Conservation (phyloP, 441 rosid species). For the Isatis lusitanica region DNA sequence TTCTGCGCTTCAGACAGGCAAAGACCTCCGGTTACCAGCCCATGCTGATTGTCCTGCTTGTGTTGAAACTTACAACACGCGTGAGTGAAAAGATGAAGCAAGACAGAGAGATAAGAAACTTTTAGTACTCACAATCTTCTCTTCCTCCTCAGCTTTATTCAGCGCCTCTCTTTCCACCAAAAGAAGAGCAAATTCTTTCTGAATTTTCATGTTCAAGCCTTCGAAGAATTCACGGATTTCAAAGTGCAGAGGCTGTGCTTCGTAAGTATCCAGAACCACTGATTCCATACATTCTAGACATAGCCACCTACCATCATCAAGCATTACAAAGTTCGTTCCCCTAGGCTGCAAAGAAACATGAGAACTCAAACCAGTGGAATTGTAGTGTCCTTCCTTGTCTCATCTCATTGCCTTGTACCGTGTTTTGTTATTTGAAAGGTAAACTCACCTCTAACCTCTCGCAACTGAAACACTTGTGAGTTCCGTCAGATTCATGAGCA, state of each 20-base stretch:
- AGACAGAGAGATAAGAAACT: neutral
- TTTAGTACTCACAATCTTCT: conserved; percentile 62
- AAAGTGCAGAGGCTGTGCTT: conserved; percentile 74
- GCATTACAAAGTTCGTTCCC: conserved; percentile 55
- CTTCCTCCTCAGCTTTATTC: conserved; percentile 84
- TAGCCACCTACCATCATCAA: conserved; percentile 72
- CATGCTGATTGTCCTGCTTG: neutral
- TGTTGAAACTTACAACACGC: conserved; percentile 2
- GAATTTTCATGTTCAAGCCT: conserved; percentile 78
- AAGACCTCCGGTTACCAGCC: neutral
- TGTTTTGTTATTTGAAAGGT: conserved; percentile 7
- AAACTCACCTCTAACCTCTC: conserved; percentile 81
- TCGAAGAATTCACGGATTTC: conserved; percentile 83
- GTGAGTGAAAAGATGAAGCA: neutral
- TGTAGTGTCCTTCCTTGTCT: neutral
- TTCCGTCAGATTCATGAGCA: conserved; percentile 76
- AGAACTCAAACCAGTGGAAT: neutral
- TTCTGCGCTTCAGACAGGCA: neutral
- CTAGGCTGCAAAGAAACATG: conserved; percentile 51
- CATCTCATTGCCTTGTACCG: neutral
- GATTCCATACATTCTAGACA: conserved; percentile 87
- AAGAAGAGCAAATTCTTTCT: conserved; percentile 70
- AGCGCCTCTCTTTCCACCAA: conserved; percentile 85
- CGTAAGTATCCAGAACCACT: conserved; percentile 71
- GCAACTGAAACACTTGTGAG: conserved; percentile 86